Evolutionary conservation across 768 basidiomycete species (phyloP).

Genomic region (Leccinum aurantiacum): DNA sequence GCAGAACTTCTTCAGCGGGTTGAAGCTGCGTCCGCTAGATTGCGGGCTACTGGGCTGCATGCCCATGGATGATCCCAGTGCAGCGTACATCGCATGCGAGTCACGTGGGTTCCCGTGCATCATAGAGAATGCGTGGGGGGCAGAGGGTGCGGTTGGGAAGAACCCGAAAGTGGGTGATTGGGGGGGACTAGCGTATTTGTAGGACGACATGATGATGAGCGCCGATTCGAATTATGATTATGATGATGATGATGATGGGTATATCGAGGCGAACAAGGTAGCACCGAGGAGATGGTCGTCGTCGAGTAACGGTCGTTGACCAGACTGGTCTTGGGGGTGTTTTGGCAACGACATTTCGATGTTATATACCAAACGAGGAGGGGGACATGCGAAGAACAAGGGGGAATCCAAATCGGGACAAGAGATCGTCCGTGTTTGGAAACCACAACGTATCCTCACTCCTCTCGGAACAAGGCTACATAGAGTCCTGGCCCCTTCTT

Average conservation of each 20-base stretch:
- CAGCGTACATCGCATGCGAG: conserved; percentile 56
- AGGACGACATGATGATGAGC: conserved; percentile 39
- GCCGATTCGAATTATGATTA: no score
- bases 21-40: conserved; percentile 26
- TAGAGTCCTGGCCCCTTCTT: not conserved
- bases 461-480: conserved; percentile 20
- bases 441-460: not conserved
- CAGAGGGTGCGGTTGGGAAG: conserved; percentile 54
- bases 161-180: conserved; percentile 58
- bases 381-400: conserved; percentile 27
- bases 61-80: conserved; percentile 39
- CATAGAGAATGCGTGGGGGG: conserved; percentile 56
- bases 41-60: conserved; percentile 24
- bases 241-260: not conserved
- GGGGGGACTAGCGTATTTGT: conserved; percentile 41
- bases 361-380: conserved; percentile 26
- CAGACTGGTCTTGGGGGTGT: conserved; percentile 6
- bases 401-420: conserved; percentile 20
- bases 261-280: conserved; percentile 13
- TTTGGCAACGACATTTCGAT: conserved; percentile 10
- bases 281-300: conserved; percentile 7
- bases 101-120: conserved; percentile 65
- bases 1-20: conserved; percentile 39
- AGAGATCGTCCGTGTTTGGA: conserved; percentile 24
- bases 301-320: conserved; percentile 12